Evolutionary conservation across 768 basidiomycete species (phyloP).

Genomic region (Pulveroboletus sp.): DNA sequence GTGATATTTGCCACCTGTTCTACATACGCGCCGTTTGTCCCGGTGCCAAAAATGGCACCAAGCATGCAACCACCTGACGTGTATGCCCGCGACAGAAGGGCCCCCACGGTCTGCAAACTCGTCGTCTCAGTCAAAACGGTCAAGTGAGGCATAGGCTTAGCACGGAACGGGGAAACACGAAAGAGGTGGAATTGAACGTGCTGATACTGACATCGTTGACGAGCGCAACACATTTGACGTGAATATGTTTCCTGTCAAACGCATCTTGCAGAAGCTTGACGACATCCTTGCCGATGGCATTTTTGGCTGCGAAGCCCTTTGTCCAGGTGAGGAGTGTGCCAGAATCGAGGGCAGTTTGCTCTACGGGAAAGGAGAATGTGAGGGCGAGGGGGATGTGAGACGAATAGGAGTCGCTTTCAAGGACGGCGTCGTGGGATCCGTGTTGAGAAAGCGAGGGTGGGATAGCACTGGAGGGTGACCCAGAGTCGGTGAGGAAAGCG

Average conservation of each 20-base stretch:
- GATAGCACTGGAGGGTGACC: constrained; percentile 23
- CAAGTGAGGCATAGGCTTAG: background rate
- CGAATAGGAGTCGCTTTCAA: constrained; percentile 27
- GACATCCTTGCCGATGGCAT: constrained; percentile 85
- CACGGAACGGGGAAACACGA: background rate
- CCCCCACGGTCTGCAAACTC: constrained; percentile 78
- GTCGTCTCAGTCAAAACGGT: constrained; percentile 8
- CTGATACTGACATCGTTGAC: constrained; percentile 86
- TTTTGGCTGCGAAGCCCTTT: constrained; percentile 91
- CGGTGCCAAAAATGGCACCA: constrained; percentile 94
- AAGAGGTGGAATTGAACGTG: constrained; percentile 1
- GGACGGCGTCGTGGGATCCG: constrained; percentile 9
- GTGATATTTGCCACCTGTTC: constrained; percentile 81
- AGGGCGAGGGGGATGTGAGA: constrained; percentile 71
- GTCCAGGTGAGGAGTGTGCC: constrained; percentile 94
- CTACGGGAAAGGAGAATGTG: constrained; percentile 97
- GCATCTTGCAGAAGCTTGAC: constrained; percentile 88
- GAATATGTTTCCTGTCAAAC: constrained; percentile 86
- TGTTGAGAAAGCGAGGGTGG: constrained; percentile 24
- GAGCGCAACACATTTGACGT: constrained; percentile 85
- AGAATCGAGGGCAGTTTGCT: constrained; percentile 87
- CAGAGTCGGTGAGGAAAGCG: constrained; percentile 72
- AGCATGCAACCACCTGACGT: constrained; percentile 87
- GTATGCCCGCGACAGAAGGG: constrained; percentile 89
- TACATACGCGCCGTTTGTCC: constrained; percentile 97